Evolutionary conservation across 2,329 filamentous ascomycete genomes (phyloP).

Genomic region (Diplocarpon mali): DNA sequence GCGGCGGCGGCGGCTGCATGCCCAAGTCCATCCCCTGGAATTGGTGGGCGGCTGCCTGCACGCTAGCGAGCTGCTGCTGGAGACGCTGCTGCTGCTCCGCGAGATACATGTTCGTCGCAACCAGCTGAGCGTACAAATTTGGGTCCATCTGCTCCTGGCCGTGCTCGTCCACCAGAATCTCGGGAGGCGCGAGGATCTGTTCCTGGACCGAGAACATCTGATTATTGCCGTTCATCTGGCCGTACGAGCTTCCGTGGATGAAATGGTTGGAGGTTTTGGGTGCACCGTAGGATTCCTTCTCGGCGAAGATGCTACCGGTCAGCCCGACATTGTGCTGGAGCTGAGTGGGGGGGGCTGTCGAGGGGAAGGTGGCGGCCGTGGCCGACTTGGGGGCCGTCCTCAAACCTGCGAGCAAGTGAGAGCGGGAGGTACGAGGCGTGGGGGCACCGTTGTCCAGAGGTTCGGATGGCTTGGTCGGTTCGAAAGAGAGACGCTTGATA

Average conservation of each 20-base stretch:
- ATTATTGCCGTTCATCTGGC: slow-evolving; percentile 33
- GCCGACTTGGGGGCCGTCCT: slow-evolving; percentile 87
- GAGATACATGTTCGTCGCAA: slow-evolving; percentile 84
- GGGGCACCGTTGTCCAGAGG: slow-evolving; percentile 56
- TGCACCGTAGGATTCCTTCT: slow-evolving; percentile 24
- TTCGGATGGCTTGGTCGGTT: slow-evolving; percentile 57
- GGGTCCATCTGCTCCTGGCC: slow-evolving; percentile 71
- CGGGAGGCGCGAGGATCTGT: slow-evolving; percentile 76
- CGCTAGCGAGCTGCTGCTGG: slow-evolving; percentile 79
- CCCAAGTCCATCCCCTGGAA: slow-evolving; percentile 67
- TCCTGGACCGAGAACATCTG: slow-evolving; percentile 64
- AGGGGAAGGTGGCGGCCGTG: slow-evolving; percentile 58
- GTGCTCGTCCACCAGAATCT: slow-evolving; percentile 62
- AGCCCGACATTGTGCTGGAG: slow-evolving; percentile 28
- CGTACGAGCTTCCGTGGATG: slow-evolving; percentile 31
- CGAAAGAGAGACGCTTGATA: slow-evolving; percentile 82
- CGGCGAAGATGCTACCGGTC: slow-evolving; percentile 26
- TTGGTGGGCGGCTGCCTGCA: slow-evolving; percentile 75
- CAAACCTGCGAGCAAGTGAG: slow-evolving; percentile 84
- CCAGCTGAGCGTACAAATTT: slow-evolving; percentile 73
- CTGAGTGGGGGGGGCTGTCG: slow-evolving; percentile 50
- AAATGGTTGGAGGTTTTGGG: slow-evolving; percentile 26
- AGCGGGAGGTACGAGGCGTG: slow-evolving; percentile 87
- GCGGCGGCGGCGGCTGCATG: slow-evolving; percentile 27
- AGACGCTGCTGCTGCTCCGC: slow-evolving; percentile 91